phyloP scores from a whole-genome alignment of 2,329 filamentous ascomycete species.

The Aspergillus sp. region DNA sequence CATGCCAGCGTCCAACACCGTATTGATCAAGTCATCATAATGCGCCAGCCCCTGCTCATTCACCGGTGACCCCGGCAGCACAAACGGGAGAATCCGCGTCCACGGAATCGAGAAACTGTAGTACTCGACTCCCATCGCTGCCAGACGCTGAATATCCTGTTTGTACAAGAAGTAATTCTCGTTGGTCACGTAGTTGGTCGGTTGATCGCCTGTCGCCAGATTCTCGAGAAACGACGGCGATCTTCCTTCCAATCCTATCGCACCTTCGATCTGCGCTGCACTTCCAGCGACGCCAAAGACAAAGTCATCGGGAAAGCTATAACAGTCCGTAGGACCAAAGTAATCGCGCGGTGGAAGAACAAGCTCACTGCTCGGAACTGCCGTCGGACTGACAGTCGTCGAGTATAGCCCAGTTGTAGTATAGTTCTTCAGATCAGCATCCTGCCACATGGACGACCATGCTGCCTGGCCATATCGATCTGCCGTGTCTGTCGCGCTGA shows the following conservation, averaged over 20 bases:
- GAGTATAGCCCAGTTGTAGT: slow-evolving; percentile 36
- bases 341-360: slow-evolving; percentile 52
- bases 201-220: slow-evolving; percentile 24
- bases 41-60: slow-evolving; percentile 45
- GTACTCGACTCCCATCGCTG: slow-evolving; percentile 34
- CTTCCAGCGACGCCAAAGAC: slow-evolving; percentile 40
- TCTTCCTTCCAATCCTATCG: slow-evolving; percentile 35
- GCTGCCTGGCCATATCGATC: slow-evolving; percentile 32
- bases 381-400: slow-evolving; percentile 53
- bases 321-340: slow-evolving; percentile 37
- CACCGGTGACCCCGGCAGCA: slow-evolving; percentile 37
- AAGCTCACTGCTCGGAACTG: slow-evolving; percentile 51
- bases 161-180: slow-evolving; percentile 50
- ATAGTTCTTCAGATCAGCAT: slow-evolving; percentile 26
- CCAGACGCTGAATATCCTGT: slow-evolving; percentile 38
- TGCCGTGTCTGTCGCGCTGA: slow-evolving; percentile 21
- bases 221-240: slow-evolving; percentile 37
- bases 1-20: slow-evolving; percentile 39
- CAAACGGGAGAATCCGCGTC: slow-evolving; percentile 48
- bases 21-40: slow-evolving; percentile 46
- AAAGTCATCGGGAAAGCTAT: slow-evolving; percentile 34
- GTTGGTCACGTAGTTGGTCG: slow-evolving; percentile 45
- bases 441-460: slow-evolving; percentile 31
- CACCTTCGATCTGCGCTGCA: slow-evolving; percentile 44
- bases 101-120: slow-evolving; percentile 46